These are phyloP conservation scores for Auricularia sp. DNA, from an alignment of 768 basidiomycete species.

Conservation along the genomic window DNA sequence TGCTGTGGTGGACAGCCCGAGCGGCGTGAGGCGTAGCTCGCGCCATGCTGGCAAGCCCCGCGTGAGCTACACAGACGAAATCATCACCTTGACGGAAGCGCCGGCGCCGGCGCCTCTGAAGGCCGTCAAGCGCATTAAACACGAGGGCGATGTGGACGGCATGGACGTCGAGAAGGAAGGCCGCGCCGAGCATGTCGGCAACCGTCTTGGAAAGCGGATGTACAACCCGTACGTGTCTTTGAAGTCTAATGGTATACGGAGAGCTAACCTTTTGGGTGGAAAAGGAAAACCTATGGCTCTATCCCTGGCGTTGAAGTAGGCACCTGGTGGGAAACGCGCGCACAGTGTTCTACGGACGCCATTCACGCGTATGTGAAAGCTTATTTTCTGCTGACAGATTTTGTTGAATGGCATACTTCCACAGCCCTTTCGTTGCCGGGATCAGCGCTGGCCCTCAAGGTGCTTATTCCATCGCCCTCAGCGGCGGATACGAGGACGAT, in stretches of 20 bases:
- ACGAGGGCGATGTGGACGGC: constrained; percentile 16
- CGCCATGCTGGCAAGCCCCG: constrained; percentile 47
- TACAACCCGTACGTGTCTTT: constrained; percentile 20
- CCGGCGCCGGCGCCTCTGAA: not conserved
- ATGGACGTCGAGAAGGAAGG: constrained; percentile 21
- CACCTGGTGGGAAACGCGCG: constrained; percentile 70
- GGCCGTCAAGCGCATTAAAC: constrained; percentile 11
- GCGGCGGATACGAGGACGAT: constrained; percentile 84
- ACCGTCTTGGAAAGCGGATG: constrained; percentile 17
- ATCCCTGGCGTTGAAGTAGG: constrained; percentile 77
- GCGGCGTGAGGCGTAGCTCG: constrained; percentile 48
- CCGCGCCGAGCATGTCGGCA: constrained; percentile 9
- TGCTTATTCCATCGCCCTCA: constrained; percentile 77
- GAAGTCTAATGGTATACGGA: too few relatives aligned
- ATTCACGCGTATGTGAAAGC: constrained; percentile 70
- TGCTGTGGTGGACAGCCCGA: not conserved
- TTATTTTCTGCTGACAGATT: not conserved
- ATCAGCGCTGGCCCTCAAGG: constrained; percentile 61
- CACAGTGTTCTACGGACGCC: constrained; percentile 62
- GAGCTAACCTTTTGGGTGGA: not conserved
- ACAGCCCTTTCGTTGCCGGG: constrained; percentile 75
- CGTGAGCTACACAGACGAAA: constrained; percentile 45
- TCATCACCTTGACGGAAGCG: constrained; percentile 7
- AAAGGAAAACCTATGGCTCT: constrained; percentile 65
- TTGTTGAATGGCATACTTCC: constrained; percentile 1